A percentile compares a stretch with the other conserved stretches of the same genome.
Evolutionary conservation across 306 rosid genomes (phyloP).

Genomic region (Malus asiatica): DNA sequence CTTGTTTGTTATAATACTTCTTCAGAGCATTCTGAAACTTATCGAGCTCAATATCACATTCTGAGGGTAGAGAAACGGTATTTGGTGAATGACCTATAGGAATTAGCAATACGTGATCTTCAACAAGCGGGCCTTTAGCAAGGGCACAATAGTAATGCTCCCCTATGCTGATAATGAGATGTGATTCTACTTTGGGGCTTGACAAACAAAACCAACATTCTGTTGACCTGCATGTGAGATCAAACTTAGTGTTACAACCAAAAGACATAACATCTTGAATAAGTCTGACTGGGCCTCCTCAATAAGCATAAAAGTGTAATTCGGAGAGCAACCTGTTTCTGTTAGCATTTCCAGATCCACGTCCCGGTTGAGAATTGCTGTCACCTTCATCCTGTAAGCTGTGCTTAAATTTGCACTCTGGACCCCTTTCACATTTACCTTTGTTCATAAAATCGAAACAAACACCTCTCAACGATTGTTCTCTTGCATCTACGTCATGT

Average conservation of each 20-base stretch:
- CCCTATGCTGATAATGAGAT: conserved; percentile 74
- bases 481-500: conserved; percentile 75
- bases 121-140: conserved; percentile 89
- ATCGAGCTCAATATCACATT: conserved; percentile 55
- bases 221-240: conserved; percentile 53
- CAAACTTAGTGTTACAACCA: background rate
- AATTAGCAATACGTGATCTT: conserved; percentile 73
- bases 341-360: conserved; percentile 46
- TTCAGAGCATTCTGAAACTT: conserved; percentile 59
- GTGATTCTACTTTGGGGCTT: conserved; percentile 77
- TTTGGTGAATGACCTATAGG: conserved; percentile 76
- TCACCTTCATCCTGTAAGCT: conserved; percentile 65
- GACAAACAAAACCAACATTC: conserved; percentile 99
- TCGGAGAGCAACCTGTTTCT: conserved; percentile 42
- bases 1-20: conserved; percentile 51
- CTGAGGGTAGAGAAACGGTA: conserved; percentile 54
- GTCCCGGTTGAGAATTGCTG: conserved; percentile 32
- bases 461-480: conserved; percentile 74
- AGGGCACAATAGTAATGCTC: conserved; percentile 82
- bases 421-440: conserved; percentile 88
- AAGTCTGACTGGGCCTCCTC: background rate
- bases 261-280: background rate
- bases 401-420: conserved; percentile 83
- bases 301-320: conserved; percentile 3
- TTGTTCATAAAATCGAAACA: conserved; percentile 87